Base-by-base conservation (phyloP, 2,329 filamentous ascomycete species). In the Exutisphaerella laricina region DNA sequence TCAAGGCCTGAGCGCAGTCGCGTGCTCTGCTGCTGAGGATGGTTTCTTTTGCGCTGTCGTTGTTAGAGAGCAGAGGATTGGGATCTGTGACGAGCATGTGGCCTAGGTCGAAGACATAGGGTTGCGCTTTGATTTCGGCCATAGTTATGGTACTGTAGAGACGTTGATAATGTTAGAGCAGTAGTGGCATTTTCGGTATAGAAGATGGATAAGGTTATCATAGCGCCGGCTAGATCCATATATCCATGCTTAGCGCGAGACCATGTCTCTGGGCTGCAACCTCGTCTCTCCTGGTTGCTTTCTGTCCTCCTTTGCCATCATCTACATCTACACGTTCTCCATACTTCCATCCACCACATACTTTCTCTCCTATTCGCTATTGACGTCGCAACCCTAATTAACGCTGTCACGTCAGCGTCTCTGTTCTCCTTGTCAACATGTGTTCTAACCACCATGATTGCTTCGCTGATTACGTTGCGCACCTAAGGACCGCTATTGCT, bases 81-180 rank as follows among this genome's bases (percentile, higher is more conserved):
- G 88, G 79, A 69, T 97, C 92, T 61, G 82, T 82, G 66, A 81
- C 84, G 62, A 94, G 77, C 41, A 97, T 82, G 62, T 94, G 81
- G 55, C 88, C 84, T 29, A 96, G 82, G 66, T 96, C 88, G 71
- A 94, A 96, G 55, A 81, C 88, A 73, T 94, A 94, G 7, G 89
- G 88, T 5, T 85, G 94, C 4, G 88, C 83, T 69, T 94, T 94
- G 48, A 59, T 20, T 63, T 46, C 39, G 26, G 46, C 44, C 44
- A 50, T 52, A 30, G 44, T 42, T 14, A 40, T 22, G 18, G 39
- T 26, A 4, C 17, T 22, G 18, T 35, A n/a, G 13, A 21, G 20
- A 21, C 1, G 32, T 35, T 4, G 4, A 12, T 8, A 20, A 23
- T 35, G 32, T 13, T 12, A n/a, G 8, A 12, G 33, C 20, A 5